A percentile compares a stretch with the other conserved stretches of the same genome.
phyloP scores from a whole-genome alignment of 1,284 basidiomycete genomes.

The Austroboletus novae-zelandiae region DNA sequence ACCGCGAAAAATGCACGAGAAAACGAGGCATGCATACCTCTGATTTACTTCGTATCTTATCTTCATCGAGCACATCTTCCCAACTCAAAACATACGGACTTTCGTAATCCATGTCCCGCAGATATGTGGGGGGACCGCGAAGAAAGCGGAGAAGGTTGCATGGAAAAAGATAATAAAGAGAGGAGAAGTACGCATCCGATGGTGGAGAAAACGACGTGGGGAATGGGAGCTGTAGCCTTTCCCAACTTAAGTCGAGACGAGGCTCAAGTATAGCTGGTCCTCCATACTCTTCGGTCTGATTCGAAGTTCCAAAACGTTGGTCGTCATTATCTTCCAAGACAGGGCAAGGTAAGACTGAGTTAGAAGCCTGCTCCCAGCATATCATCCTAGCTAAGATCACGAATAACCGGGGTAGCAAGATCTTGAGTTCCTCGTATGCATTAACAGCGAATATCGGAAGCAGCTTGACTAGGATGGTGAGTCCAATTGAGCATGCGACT shows the following conservation, averaged over 20 bases:
- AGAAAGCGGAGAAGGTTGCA: conserved; percentile 80
- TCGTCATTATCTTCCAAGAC: conserved; percentile 37
- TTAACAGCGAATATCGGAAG: conserved; percentile 71
- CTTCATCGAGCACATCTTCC: conserved; percentile 66
- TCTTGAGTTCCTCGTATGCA: conserved; percentile 52
- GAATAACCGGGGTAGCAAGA: conserved; percentile 58
- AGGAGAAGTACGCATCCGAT: conserved; percentile 66
- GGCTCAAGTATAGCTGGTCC: conserved; percentile 35
- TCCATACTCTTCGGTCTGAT: conserved; percentile 30
- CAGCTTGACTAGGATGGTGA: conserved; percentile 64
- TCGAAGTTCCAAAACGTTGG: conserved; percentile 32
- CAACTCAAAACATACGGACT: conserved; percentile 62
- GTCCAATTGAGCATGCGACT: conserved; percentile 59
- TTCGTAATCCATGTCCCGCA: conserved; percentile 47
- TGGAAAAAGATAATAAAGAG: conserved; percentile 86
- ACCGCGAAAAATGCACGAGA: neutral
- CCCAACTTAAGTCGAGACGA: conserved; percentile 60
- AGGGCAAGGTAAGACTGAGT: conserved; percentile 28
- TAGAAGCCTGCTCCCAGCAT: conserved; percentile 62
- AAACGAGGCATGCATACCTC: conserved; percentile 43
- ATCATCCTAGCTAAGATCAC: conserved; percentile 65
- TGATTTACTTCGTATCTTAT: conserved; percentile 65
- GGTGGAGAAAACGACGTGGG: conserved; percentile 52
- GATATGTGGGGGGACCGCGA: conserved; percentile 60
- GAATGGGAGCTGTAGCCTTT: conserved; percentile 58